Evolutionary conservation across 225 moss, liverwort and hornwort species (phyloP), one percentile per base, ranked within the genome.

Genomic region (Marchantia paleacea): DNA sequence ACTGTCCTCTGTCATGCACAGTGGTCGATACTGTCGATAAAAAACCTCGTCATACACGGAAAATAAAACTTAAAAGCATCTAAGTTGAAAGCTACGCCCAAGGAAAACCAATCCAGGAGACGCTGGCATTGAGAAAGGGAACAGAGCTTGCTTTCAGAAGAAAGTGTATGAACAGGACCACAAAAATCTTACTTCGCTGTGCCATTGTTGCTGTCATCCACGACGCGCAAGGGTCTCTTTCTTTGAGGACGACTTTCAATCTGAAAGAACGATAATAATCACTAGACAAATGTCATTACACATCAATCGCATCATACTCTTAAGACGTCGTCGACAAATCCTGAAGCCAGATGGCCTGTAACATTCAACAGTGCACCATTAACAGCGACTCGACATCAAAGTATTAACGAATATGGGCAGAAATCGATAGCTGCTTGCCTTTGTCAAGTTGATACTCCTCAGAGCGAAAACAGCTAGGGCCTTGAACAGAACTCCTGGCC

Each of bases 221-320:
- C 95, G 74, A 97, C 94, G 0, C 94, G 97, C 85, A 97, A 69
- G 10, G 97, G 93, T 79, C 95, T 88, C 81, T 95, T 90, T 88
- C 94, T 91, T 89, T 97, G 94, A 72, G 97, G 97, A 62, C 97
- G 94, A 89, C 97, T 97, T 85, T 97, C 97, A 87, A 97, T 97
- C 96, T 87, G 81, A 30, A 76, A 60, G 60, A 13, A 11, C 15
- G 12, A 76, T 58, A 47, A 7, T 62, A 19, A 22, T 62, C 24
- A 62, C 3, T 24, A 11, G 0, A 53, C 25, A 52, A 8, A 48
- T 12, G 1, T 63, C n/a, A 19, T 71, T 47, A 63, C 51, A n/a
- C 11, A 39, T 6, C 22, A 25, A 12, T 28, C 39, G 22, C 7
- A 72, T 22, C 16, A 51, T 12, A 51, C 50, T 5, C n/a, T 4